Conservation (phyloP, 129 eudicot species). For the Chrysanthemum seticuspe region DNA sequence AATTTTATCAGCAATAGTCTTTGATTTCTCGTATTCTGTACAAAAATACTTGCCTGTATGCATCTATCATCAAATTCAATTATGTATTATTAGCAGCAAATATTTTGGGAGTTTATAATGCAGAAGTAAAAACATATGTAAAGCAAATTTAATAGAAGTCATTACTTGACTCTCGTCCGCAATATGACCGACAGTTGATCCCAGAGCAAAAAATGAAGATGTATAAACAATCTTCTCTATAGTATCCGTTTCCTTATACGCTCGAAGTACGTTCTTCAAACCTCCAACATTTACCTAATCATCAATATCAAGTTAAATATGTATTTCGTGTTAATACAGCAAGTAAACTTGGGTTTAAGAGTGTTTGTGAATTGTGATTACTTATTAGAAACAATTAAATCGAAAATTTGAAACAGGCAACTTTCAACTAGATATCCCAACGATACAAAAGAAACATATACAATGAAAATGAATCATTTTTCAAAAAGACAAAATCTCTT, state of each 20-base stretch:
- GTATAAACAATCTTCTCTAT: constrained; percentile 69
- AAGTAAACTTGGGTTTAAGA: too few relatives aligned
- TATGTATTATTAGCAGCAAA: neutral
- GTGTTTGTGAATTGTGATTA: too few relatives aligned
- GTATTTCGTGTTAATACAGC: too few relatives aligned
- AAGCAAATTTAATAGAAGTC: neutral
- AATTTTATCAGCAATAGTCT: neutral
- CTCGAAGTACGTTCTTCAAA: constrained; percentile 63
- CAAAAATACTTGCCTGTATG: constrained; percentile 62
- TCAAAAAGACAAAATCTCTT: too few relatives aligned
- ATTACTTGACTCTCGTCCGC: constrained; percentile 71
- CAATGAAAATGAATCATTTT: too few relatives aligned
- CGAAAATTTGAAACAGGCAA: too few relatives aligned
- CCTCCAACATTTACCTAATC: constrained; percentile 80
- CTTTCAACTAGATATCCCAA: too few relatives aligned
- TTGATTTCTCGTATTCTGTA: constrained; percentile 79
- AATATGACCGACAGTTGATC: constrained; percentile 62
- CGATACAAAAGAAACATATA: too few relatives aligned
- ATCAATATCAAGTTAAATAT: neutral
- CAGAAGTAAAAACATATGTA: neutral
- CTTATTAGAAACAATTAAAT: too few relatives aligned
- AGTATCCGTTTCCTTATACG: constrained; percentile 42
- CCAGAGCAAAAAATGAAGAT: constrained; percentile 76
- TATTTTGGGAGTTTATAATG: neutral
- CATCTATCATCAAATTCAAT: constrained; percentile 36